Percentiles rank a stretch among this genome's conserved stretches.
phyloP scores from a whole-genome alignment of 768 basidiomycete genomes.

The Xerocomellus chrysenteron region DNA sequence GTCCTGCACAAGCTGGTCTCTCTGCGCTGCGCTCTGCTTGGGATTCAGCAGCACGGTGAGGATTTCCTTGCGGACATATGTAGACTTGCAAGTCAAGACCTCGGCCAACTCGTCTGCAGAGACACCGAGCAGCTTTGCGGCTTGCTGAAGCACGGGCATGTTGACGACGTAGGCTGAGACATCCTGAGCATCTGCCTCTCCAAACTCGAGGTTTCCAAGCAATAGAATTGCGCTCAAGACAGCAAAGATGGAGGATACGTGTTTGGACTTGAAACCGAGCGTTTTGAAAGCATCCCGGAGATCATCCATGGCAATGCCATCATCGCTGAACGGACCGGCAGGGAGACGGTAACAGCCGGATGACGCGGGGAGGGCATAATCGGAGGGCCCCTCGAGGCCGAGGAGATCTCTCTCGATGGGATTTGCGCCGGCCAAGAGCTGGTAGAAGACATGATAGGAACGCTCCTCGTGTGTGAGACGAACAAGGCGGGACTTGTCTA shows the following conservation, averaged over 20 bases:
- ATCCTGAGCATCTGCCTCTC: conserved; percentile 52
- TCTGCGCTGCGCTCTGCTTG: conserved; percentile 49
- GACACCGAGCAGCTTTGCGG: conserved; percentile 51
- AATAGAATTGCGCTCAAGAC: conserved; percentile 54
- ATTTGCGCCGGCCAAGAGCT: conserved; percentile 58
- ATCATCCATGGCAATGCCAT: conserved; percentile 56
- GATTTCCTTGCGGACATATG: conserved; percentile 58
- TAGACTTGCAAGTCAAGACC: conserved; percentile 54
- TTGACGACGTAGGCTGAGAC: conserved; percentile 53
- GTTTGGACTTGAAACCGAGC: conserved; percentile 64
- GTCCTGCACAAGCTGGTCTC: conserved; percentile 55
- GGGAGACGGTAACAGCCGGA: conserved; percentile 66
- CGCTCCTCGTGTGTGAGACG: conserved; percentile 58
- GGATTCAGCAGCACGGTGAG: conserved; percentile 54
- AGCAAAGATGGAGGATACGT: conserved; percentile 52
- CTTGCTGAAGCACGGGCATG: conserved; percentile 46
- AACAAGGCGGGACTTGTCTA: conserved; percentile 60
- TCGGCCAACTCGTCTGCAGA: conserved; percentile 53
- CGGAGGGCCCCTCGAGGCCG: conserved; percentile 55
- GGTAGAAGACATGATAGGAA: conserved; percentile 67
- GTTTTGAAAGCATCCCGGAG: conserved; percentile 53
- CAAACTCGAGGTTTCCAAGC: conserved; percentile 58
- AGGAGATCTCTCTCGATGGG: conserved; percentile 53
- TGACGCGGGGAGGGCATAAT: conserved; percentile 56
- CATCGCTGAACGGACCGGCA: conserved; percentile 61